Evolutionary conservation across 176 grass and related monocot species (phyloP).

Genomic region (Oryza longistaminata): DNA sequence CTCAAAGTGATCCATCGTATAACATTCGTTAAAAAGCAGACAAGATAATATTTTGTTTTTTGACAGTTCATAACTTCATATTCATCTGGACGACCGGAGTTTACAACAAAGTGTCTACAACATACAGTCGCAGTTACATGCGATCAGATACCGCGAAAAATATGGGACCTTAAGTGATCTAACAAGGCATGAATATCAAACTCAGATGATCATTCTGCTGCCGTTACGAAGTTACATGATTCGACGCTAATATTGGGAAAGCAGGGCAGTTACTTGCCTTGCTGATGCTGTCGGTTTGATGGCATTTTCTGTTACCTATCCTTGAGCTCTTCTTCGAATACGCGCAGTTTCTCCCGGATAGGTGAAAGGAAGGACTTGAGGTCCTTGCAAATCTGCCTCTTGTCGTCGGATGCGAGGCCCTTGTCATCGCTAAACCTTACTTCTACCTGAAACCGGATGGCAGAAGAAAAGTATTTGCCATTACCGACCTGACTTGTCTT

Average conservation of each 20-base stretch:
- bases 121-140: not conserved
- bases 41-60: not conserved
- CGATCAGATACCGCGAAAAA: not conserved
- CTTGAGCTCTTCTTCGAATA: conserved; percentile 85
- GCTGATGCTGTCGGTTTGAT: not conserved
- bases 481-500: not conserved
- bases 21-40: not conserved
- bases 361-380: conserved; percentile 62
- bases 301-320: conserved; percentile 57
- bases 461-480: not conserved
- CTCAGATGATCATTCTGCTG: not conserved
- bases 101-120: not conserved
- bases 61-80: not conserved
- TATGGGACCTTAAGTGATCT: not conserved
- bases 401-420: conserved; percentile 42
- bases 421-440: conserved; percentile 80
- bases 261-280: not conserved
- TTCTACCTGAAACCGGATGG: conserved; percentile 45
- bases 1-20: too few relatives aligned
- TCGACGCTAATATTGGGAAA: not conserved
- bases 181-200: not conserved
- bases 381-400: conserved; percentile 70
- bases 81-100: not conserved
- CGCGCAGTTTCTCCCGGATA: conserved; percentile 57
- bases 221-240: not conserved